Conservation (phyloP, 2,329 filamentous ascomycete genomes). For the Diaporthe citriasiana region DNA sequence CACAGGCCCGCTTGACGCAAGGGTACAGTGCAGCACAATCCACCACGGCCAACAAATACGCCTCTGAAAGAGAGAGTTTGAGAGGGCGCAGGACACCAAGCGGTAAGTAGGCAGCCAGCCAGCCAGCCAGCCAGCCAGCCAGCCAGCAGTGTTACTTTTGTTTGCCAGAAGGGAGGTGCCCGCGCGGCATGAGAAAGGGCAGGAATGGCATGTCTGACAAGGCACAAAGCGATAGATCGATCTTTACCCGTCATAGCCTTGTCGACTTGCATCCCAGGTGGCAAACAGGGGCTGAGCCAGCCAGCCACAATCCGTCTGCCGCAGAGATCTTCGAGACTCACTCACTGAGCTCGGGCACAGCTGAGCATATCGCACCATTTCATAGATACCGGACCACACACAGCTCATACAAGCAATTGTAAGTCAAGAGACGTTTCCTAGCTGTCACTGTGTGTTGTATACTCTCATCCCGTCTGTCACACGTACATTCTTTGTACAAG, state of each 20-base stretch:
- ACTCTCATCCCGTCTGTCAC: neutral
- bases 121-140: neutral
- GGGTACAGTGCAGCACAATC: constrained; percentile 5
- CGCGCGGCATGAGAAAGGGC: constrained; percentile 12
- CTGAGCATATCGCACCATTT: neutral
- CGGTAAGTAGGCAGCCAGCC: constrained; percentile 4
- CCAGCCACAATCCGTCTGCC: constrained; percentile 28
- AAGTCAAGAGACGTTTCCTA: constrained; percentile 21
- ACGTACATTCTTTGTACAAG: neutral
- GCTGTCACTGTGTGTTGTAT: constrained; percentile 5
- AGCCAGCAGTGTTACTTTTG: constrained; percentile 15
- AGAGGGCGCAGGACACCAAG: neutral
- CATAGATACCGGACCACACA: neutral
- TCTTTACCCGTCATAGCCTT: constrained; percentile 22
- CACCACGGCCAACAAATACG: neutral
- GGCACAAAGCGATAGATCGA: constrained; percentile 22
- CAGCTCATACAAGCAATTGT: constrained; percentile 20
- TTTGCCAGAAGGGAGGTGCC: neutral
- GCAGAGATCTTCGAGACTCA: constrained; percentile 25
- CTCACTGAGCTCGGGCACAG: neutral
- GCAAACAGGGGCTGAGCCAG: constrained; percentile 38
- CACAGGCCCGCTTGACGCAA: constrained; percentile 12
- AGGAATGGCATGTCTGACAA: constrained; percentile 30
- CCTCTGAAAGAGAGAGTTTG: neutral
- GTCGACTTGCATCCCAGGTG: constrained; percentile 31